These are phyloP conservation scores for Pythium angustatum DNA, from an alignment of 352 stramenopile species.

Conservation along the genomic window DNA sequence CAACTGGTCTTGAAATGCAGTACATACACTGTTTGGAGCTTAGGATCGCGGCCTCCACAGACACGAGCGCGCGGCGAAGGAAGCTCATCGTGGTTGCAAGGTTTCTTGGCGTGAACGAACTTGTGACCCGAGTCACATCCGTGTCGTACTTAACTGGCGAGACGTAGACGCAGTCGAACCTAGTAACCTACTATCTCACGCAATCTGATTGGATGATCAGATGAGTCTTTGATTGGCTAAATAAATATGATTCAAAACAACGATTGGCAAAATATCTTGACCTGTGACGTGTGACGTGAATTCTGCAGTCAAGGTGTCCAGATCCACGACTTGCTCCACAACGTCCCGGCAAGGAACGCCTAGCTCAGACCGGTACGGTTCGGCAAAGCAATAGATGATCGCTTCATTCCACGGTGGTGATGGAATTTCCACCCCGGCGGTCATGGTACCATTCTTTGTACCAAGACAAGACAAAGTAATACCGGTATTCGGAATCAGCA, in stretches of 20 bases:
- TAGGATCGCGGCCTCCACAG: conserved; percentile 73
- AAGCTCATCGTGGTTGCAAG: conserved; percentile 57
- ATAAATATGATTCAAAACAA: conserved; percentile 2
- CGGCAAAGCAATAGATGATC: background rate
- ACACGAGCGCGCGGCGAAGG: conserved; percentile 64
- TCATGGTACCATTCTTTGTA: no score
- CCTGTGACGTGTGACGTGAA: no score
- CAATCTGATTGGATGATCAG: no score
- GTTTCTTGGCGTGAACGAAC: background rate
- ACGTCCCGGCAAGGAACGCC: conserved; percentile 3
- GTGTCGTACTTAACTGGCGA: conserved; percentile 6
- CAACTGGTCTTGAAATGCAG: no score
- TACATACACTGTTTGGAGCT: conserved; percentile 80
- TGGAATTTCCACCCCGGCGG: no score
- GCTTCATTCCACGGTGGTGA: no score
- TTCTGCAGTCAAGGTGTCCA: conserved; percentile 11
- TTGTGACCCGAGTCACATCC: conserved; percentile 15
- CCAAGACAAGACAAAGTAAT: no score
- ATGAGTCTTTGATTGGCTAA: background rate
- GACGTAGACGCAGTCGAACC: no score
- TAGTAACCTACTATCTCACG: no score
- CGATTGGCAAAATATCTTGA: conserved; percentile 9
- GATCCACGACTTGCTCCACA: background rate
- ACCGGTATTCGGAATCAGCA: no score
- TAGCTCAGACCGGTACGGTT: background rate